Conservation (phyloP, 2,329 filamentous ascomycete species). For the Calonectria henricotiae region DNA sequence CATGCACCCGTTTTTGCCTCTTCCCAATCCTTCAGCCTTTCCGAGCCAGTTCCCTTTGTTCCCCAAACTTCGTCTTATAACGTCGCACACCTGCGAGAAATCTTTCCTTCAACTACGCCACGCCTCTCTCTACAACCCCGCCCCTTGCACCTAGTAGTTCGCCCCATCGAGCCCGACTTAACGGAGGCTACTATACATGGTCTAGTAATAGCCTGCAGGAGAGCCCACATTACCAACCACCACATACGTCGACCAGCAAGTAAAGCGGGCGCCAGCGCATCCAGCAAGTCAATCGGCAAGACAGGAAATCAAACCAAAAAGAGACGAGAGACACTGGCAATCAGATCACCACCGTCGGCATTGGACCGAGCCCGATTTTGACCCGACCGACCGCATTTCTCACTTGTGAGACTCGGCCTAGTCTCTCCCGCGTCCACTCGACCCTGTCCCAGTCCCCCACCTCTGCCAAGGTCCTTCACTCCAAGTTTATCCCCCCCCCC, state of each 20-base stretch:
- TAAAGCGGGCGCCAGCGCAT: slow-evolving; percentile 29
- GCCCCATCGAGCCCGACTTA: slow-evolving; percentile 31
- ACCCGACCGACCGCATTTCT: slow-evolving; percentile 34
- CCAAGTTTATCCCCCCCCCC: slow-evolving; percentile 35
- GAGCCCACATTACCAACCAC: slow-evolving; percentile 34
- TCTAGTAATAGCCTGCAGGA: slow-evolving; percentile 31
- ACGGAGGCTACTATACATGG: slow-evolving; percentile 33
- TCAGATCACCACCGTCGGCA: slow-evolving; percentile 22
- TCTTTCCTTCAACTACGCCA: slow-evolving; percentile 13
- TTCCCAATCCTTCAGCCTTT: slow-evolving; percentile 29
- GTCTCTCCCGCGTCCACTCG: slow-evolving; percentile 29
- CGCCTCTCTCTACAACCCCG: slow-evolving; percentile 15
- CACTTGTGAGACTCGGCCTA: slow-evolving; percentile 24
- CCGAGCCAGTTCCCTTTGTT: slow-evolving; percentile 19
- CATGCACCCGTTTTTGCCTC: slow-evolving; percentile 43
- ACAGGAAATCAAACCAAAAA: slow-evolving; percentile 19
- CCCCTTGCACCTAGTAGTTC: slow-evolving; percentile 27
- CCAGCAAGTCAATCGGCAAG: slow-evolving; percentile 26
- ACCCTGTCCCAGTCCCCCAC: slow-evolving; percentile 40
- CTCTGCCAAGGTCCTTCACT: slow-evolving; percentile 35
- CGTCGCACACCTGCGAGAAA: slow-evolving; percentile 6
- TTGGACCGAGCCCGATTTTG: slow-evolving; percentile 33
- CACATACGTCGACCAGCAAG: slow-evolving; percentile 20
- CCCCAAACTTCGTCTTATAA: slow-evolving; percentile 15
- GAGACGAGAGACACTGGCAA: slow-evolving; percentile 12